These are phyloP conservation scores for Clarireedia homoeocarpa DNA, from an alignment of 2,329 filamentous ascomycete genomes.

Conservation along the genomic window DNA sequence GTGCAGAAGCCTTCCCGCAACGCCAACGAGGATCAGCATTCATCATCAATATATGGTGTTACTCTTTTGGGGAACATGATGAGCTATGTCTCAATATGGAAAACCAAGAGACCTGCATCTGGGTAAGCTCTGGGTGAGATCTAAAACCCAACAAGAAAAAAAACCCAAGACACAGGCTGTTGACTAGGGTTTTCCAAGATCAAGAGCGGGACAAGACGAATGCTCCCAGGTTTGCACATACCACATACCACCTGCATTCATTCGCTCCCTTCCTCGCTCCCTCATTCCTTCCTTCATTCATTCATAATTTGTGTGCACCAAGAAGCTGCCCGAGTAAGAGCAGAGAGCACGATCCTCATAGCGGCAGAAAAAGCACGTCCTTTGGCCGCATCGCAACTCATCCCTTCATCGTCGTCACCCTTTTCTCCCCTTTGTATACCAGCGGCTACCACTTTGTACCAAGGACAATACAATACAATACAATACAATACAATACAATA, in stretches of 20 bases:
- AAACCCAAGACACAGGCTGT: not conserved
- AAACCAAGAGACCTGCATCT: not conserved
- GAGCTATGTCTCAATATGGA: slow-evolving; percentile 2
- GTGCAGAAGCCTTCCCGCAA: slow-evolving; percentile 9
- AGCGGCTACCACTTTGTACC: no score
- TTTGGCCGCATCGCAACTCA: no score
- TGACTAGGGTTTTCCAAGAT: slow-evolving; percentile 2
- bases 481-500: no score
- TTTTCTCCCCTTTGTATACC: no score
- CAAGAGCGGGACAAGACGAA: slow-evolving; percentile 8
- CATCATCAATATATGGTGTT: slow-evolving; percentile 6
- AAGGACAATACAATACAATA: no score
- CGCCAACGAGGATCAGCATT: slow-evolving; percentile 10
- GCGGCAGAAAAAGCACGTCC: no score
- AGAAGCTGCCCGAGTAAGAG: no score
- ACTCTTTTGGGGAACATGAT: not conserved
- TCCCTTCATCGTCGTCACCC: no score
- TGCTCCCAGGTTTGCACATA: slow-evolving; percentile 4
- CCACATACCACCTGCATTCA: not conserved
- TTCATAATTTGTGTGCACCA: not conserved
- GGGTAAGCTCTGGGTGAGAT: not conserved
- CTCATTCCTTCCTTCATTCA: not conserved
- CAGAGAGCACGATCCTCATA: no score
- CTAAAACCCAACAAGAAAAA: not conserved
- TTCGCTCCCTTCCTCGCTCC: no score